Conservation (phyloP, 805 yeast genomes). For the Candida schatavii region DNA sequence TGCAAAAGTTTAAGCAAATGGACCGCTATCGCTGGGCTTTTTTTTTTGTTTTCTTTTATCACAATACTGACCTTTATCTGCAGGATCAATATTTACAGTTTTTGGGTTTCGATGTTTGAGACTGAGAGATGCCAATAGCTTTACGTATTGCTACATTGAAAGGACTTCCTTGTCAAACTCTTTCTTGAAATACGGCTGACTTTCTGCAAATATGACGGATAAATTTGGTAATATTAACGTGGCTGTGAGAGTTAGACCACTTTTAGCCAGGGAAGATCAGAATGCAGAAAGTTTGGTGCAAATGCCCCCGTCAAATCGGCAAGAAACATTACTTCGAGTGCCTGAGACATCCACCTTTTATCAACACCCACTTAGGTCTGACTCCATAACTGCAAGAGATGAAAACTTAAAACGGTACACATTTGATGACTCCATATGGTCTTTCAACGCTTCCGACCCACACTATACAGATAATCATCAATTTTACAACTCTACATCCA, state of each 20-base stretch:
- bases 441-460: slow-evolving; percentile 31
- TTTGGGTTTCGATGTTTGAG: too few species aligned
- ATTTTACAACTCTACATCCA: slow-evolving; percentile 56
- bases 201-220: neutral
- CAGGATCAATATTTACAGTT: too few species aligned
- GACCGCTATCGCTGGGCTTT: too few species aligned
- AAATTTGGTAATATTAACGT: slow-evolving; percentile 37
- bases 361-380: slow-evolving; percentile 6
- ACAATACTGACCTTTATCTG: too few species aligned
- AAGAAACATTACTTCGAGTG: slow-evolving; percentile 16
- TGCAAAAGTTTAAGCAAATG: too few species aligned
- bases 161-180: too few species aligned
- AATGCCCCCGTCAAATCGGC: slow-evolving; percentile 27
- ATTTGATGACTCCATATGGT: slow-evolving; percentile 55
- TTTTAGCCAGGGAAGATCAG: slow-evolving; percentile 26
- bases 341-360: slow-evolving; percentile 21
- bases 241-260: slow-evolving; percentile 53
- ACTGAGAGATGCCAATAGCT: too few species aligned
- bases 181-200: too few species aligned
- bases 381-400: slow-evolving; percentile 8
- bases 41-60: too few species aligned
- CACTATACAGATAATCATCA: slow-evolving; percentile 45
- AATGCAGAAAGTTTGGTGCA: slow-evolving; percentile 21
- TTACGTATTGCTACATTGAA: too few species aligned
- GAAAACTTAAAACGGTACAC: slow-evolving; percentile 32